These are phyloP conservation scores for Tolypocladium nubicola DNA, from an alignment of 2,329 filamentous ascomycete genomes.

Conservation along the genomic window DNA sequence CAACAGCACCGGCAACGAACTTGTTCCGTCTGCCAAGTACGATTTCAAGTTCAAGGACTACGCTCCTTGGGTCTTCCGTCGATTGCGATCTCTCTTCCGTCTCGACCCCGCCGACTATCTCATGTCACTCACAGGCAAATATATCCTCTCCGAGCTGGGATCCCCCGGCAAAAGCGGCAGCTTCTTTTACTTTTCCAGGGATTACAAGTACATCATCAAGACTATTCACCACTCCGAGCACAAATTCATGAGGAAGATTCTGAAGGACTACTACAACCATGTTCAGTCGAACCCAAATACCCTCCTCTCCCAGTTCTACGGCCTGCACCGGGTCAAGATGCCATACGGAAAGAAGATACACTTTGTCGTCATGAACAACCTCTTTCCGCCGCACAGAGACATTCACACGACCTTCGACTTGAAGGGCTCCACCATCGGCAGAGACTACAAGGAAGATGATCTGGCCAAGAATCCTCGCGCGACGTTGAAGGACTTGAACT, in stretches of 20 bases:
- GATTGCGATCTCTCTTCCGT: constrained; percentile 75
- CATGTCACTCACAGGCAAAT: constrained; percentile 96
- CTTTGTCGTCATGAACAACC: constrained; percentile 99
- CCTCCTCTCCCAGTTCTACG: constrained; percentile 93
- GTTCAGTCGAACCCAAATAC: constrained; percentile 93
- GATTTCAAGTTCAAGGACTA: constrained; percentile 99
- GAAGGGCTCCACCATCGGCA: constrained; percentile 90
- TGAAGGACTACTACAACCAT: constrained; percentile 89
- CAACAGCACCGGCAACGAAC: constrained; percentile 77
- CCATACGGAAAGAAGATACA: constrained; percentile 97
- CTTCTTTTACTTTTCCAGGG: constrained; percentile 98
- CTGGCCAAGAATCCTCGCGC: constrained; percentile 81
- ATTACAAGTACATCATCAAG: constrained; percentile 99
- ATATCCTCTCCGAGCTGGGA: constrained; percentile 92
- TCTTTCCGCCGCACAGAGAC: constrained; percentile 93
- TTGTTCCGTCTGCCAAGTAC: constrained; percentile 96
- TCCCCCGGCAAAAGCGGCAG: constrained; percentile 97
- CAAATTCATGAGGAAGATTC: constrained; percentile 72
- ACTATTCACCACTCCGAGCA: constrained; percentile 95
- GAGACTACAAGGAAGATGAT: constrained; percentile 83
- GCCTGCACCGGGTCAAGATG: constrained; percentile 94
- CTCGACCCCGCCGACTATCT: constrained; percentile 96
- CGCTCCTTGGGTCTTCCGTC: constrained; percentile 97
- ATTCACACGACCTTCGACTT: constrained; percentile 96
- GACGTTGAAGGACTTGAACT: constrained; percentile 94